Base-by-base conservation (phyloP, 2,329 filamentous ascomycete genomes). In the Penicillium italicum region DNA sequence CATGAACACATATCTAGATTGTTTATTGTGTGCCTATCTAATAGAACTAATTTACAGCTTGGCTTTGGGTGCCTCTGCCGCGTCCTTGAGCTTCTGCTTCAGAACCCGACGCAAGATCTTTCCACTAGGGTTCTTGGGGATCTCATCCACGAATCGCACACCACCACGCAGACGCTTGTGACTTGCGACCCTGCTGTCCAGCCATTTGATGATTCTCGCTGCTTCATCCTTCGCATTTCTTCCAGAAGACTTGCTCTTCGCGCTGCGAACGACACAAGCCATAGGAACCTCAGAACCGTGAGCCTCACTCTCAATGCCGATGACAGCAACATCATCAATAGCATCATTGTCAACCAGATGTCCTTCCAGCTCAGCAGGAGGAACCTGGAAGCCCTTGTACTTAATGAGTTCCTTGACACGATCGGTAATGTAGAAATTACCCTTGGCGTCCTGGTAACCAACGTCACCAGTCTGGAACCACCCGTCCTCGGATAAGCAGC, bases 381-480 rank as follows among this genome's bases (percentile, higher is more conserved):
- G 78, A 2, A 89, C 86, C 68, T 88, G 86, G 74, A 88, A 89
- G 0, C 86, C 86, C 72, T 90, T 87, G 71, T 83, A 87, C 72
- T 88, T 84, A 68, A 79, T 80, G 36, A 77, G 70, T 59, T 76
- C 79, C 77, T 90, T 91, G 34, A 91, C 80, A 7, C 91, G 87
- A 69, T 97, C 92, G 1, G 92, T 96, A 69, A 96, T 93, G 77
- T 86, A 96, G 66, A 95, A 90, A 68, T 95, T 90, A 30, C 89
- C 89, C 47, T 89, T 80, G 43, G 81, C 77, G 68, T 96, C 90
- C 66, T 89, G 84, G 61, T 89, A 86, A 4, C 90, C 89, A 26
- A 96, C 85, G 66, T 97, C 92, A 2, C 92, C 92, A 0, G 92
- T 96, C 73, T 87, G 92, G 80, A 96, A 96, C 78, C 86, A 97